Base-by-base conservation (phyloP, 257 asterid genomes). In the Striga asiatica region DNA sequence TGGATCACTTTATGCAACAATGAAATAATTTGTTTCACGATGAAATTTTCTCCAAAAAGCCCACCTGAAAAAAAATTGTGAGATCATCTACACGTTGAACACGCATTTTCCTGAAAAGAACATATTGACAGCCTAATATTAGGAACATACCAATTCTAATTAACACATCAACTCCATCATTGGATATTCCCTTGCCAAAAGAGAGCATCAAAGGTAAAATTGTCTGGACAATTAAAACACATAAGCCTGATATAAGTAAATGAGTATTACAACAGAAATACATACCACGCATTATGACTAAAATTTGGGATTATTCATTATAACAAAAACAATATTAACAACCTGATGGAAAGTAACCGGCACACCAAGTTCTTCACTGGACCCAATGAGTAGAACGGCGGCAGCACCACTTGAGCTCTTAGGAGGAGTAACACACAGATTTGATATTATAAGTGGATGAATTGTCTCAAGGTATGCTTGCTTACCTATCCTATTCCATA, bases 321-420 rank as follows among this genome's bases (percentile, higher is more conserved):
- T 24, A 21, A 62, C 50, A 43, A 41, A 22, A 53, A 34, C 59
- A 48, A 56, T n/a, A n/a, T n/a, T n/a, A n/a, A n/a, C n/a, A n/a
- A 91, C 98, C 98, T 91, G 98, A 70, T 91, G 81, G 74, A 82
- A 82, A 13, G 97, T 91, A 74, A 91, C 68, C 50, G 98, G 98
- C 61, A 84, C 74, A 34, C 98, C 97, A 68, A 84, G 88, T 78
- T 91, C 98, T 74, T 91, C 98, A 54, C 97, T 84, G 64, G 94
- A 91, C 64, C 98, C 94, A 62, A 87, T 73, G 65, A 91, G 79
- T 34, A 91, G 77, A 65, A 87, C 98, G 61, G 98, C 78, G 46
- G 95, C 95, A 54, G 98, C 95, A 53, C 81, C 71, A 60, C 84
- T 75, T 66, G 95, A 78, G 72, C 80, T 77, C 71, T 77, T 91